Conservation (phyloP, 139 green algal genomes). For the Yamagishiella unicocca region DNA sequence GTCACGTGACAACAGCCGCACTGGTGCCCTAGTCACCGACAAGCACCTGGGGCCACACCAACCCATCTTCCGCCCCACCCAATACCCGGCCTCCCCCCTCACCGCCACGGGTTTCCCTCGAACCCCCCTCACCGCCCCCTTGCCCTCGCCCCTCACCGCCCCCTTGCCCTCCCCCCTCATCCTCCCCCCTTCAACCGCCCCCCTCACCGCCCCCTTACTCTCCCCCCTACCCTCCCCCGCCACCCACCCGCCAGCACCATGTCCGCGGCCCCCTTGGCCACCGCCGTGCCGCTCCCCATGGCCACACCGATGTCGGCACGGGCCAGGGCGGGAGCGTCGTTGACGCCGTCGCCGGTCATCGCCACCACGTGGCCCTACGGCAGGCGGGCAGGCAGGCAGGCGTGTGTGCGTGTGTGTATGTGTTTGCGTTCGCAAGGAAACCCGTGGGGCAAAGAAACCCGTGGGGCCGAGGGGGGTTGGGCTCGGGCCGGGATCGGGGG, state of each 20-base stretch:
- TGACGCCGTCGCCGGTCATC: conserved; percentile 99
- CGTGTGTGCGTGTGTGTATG: no score
- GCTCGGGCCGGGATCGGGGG: no score
- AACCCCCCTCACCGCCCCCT: background rate
- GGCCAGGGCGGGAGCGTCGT: conserved; percentile 98
- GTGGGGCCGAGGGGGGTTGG: no score
- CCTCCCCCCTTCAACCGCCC: conserved; percentile 12
- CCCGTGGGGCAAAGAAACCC: no score
- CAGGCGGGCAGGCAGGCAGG: background rate
- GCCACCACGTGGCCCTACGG: conserved; percentile 86
- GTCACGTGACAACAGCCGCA: no score
- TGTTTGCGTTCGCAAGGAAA: no score
- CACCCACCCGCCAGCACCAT: conserved; percentile 78
- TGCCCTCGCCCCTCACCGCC: conserved; percentile 14
- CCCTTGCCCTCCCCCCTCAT: background rate
- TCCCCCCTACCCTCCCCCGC: background rate
- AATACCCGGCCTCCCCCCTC: no score
- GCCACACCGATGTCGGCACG: conserved; percentile 98
- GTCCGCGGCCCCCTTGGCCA: conserved; percentile 87
- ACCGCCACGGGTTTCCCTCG: background rate
- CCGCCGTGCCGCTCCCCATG: conserved; percentile 97
- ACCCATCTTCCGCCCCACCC: no score
- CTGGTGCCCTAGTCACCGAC: no score
- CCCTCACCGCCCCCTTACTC: background rate
- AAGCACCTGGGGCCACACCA: no score